Base-by-base conservation (phyloP, 2,329 filamentous ascomycete species). In the Hypoxylon sp. region DNA sequence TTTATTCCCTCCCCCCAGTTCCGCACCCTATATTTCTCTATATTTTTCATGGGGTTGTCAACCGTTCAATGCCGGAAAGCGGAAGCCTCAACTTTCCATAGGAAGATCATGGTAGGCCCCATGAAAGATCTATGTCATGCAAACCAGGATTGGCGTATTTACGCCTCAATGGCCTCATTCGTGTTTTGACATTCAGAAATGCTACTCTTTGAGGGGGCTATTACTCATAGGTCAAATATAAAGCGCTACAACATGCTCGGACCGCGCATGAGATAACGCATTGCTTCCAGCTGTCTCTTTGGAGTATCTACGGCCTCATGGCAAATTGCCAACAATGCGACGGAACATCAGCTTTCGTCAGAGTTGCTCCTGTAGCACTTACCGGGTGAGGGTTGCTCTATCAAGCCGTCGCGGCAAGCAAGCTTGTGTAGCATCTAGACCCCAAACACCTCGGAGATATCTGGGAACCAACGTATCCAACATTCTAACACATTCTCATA, bases 61-160 rank as follows among this genome's bases (percentile, higher is more conserved):
- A 68, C 73, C 74, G 69, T 69, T 71, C 68, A 73, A 74, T 74
- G 72, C 73, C 72, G 73, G 69, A 71, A 62, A 74, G 67, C 72
- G 74, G 70, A 74, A 72, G 71, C 68, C 71, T 73, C 66, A 64
- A 70, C 68, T 69, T 70, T 62, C 46, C 39, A 44, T 3, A 65
- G 56, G 70, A 63, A 65, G 67, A 72, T 72, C 69, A 72, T 71
- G 67, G 71, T 71, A 75, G 60, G 61, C 66, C 73, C 66, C 73
- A 70, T 72, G 56, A 74, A 65, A 74, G 69, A 74, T 75, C 72
- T 71, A 62, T 73, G 68, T 74, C 69, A 75, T 76, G 72, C 72
- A 69, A 73, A 68, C 73, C 68, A 65, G 72, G 69, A 57, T 71
- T 56, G 53, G 59, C 67, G 57, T 66, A 56, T 72, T 68, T 70